A percentile compares a stretch with the other conserved stretches of the same genome.
Evolutionary conservation across 75 land plant species (phyloP).

Genomic region (Picea glauca): DNA sequence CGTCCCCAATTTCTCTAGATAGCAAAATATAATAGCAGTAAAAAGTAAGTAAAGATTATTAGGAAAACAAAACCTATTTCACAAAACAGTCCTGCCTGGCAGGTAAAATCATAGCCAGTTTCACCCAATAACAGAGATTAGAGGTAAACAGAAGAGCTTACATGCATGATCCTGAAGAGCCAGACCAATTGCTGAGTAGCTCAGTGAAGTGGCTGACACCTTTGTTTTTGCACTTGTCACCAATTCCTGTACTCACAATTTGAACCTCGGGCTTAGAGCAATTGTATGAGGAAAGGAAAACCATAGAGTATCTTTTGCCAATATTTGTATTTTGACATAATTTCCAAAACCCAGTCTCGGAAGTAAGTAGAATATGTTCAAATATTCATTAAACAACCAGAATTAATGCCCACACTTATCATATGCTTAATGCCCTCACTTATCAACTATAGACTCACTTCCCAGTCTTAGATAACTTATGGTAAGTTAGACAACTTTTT

Average conservation of each 20-base stretch:
- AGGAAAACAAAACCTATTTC: background rate
- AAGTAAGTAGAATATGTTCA: background rate
- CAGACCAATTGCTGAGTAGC: slow-evolving; percentile 66
- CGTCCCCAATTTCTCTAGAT: slow-evolving; percentile 87
- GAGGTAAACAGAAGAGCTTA: slow-evolving; percentile 22
- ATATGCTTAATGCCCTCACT: background rate
- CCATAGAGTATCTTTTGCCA: background rate
- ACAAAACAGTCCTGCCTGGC: background rate
- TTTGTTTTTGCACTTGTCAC: slow-evolving; percentile 63
- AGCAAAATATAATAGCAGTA: background rate
- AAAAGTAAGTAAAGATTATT: background rate
- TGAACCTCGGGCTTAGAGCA: background rate
- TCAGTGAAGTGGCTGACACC: slow-evolving; percentile 64
- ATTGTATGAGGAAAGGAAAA: background rate
- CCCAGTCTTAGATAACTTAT: too few relatives aligned
- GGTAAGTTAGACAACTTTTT: too few relatives aligned
- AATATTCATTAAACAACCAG: background rate
- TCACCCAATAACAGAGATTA: background rate
- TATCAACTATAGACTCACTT: too few relatives aligned
- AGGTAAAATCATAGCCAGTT: background rate
- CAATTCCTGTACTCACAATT: slow-evolving; percentile 50
- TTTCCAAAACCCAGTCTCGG: background rate
- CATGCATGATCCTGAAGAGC: slow-evolving; percentile 76
- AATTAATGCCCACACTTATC: background rate
- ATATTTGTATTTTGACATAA: background rate